Evolutionary conservation across 2,329 filamentous ascomycete genomes (phyloP), one percentile per base, ranked within the genome.

Genomic region (Pezicula radicicola): DNA sequence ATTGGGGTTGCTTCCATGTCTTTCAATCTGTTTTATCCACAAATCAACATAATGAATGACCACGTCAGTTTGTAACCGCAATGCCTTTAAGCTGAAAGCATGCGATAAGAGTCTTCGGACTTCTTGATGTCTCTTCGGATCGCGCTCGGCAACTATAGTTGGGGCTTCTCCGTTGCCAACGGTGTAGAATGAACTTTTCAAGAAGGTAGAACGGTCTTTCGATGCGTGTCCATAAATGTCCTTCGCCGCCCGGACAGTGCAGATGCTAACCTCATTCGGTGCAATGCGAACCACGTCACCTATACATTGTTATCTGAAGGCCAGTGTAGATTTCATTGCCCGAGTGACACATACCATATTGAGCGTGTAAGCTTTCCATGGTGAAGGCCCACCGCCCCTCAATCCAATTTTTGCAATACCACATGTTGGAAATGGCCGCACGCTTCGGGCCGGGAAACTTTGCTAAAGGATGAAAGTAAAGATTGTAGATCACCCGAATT

Each of bases 1-100:
- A 2, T 40, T 27, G 10, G 10, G 12, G 6, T 36, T 15, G 18
- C 19, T 33, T 10, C 56, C 37, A 16, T 6, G 7, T n/a, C 21
- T 28, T 40, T 52, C 50, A 16, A 16, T 35, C 10, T 47, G 39
- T 4, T 30, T 30, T 16, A 48, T 41, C 21, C 49, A 28, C 18
- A 49, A 19, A 33, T 53, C 37, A 30, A 50, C 25, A 61, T 56
- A 66, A 16, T 46, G 28, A 12, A 54, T 48, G 6, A 65, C 49
- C 8, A 64, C 57, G 13, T 49, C 49, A 43, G 67, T 66, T 47
- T 68, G 65, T 27, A 63, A 60, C 18, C 52, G 27, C 18, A 68
- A 50, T 1, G 65, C 59, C 36, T 59, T 62, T 6, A 50, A 54
- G 10, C 62, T 63, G 45, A 68, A 68, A 27, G 63, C 65, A 25